A percentile compares a stretch with the other conserved stretches of the same genome.
phyloP scores from a whole-genome alignment of 345 rosid genomes.

The Dimocarpus longan region DNA sequence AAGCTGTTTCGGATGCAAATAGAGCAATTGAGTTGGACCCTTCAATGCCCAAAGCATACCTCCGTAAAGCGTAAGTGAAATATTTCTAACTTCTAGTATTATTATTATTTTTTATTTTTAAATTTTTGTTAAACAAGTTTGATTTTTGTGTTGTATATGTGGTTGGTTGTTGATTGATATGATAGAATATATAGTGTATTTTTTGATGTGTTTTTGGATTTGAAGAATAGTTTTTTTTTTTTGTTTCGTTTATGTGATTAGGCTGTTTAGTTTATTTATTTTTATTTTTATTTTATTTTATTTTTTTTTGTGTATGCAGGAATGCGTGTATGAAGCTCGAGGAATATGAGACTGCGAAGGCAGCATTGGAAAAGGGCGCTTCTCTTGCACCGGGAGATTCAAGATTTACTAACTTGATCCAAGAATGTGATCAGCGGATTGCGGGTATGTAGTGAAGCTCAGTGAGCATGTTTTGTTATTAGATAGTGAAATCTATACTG shows the following conservation, averaged over 20 bases:
- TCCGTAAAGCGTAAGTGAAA: slow-evolving; percentile 76
- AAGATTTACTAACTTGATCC: slow-evolving; percentile 68
- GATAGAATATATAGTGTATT: background rate
- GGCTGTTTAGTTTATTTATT: background rate
- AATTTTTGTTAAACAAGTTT: background rate
- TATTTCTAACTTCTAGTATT: too few relatives aligned
- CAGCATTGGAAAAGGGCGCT: slow-evolving; percentile 72
- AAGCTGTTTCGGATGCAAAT: slow-evolving; percentile 82
- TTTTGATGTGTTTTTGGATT: background rate
- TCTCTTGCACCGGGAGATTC: slow-evolving; percentile 54
- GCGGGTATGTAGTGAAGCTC: slow-evolving; percentile 43
- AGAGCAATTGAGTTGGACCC: slow-evolving; percentile 78
- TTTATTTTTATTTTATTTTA: slow-evolving; percentile 12
- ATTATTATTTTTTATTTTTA: too few relatives aligned
- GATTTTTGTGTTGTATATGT: background rate
- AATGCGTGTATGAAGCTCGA: slow-evolving; percentile 89
- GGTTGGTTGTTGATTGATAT: background rate
- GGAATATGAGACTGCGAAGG: slow-evolving; percentile 84
- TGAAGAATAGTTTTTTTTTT: background rate
- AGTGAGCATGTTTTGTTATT: background rate
- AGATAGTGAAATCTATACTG: background rate
- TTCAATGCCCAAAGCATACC: slow-evolving; percentile 69
- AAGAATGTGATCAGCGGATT: slow-evolving; percentile 64
- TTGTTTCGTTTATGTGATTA: background rate
- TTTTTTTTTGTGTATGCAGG: slow-evolving; percentile 37